Percentiles rank a stretch among this genome's conserved stretches.
These are phyloP conservation scores for Juglanconis sp. DNA, from an alignment of 2,329 filamentous ascomycete genomes.

Conservation along the genomic window DNA sequence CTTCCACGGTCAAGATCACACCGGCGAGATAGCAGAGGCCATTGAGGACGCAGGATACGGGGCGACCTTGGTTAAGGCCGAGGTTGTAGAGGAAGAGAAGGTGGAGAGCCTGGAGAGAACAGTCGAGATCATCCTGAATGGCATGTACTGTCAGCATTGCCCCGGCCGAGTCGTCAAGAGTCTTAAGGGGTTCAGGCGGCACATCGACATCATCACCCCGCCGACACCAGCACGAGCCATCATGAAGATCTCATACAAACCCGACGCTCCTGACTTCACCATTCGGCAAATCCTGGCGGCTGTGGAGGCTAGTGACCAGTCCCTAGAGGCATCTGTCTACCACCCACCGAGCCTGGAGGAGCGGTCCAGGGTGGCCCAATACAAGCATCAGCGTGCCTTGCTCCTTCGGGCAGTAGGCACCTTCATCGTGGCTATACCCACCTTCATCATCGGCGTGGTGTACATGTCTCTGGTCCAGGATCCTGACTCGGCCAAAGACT, in stretches of 20 bases:
- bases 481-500: conserved; percentile 55
- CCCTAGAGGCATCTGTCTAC: conserved; percentile 67
- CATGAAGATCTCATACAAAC: conserved; percentile 67
- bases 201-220: conserved; percentile 50
- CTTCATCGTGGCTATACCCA: conserved; percentile 69
- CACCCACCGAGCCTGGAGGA: conserved; percentile 83
- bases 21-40: conserved; percentile 46
- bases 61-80: conserved; percentile 52
- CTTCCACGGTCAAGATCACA: conserved; percentile 44
- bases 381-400: conserved; percentile 65
- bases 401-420: conserved; percentile 69
- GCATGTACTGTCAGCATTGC: conserved; percentile 74
- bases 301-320: conserved; percentile 63
- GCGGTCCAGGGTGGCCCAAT: conserved; percentile 69
- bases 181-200: conserved; percentile 49
- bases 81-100: conserved; percentile 32
- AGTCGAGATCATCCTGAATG: conserved; percentile 64
- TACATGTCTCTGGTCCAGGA: conserved; percentile 79
- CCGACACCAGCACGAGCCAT: conserved; percentile 63
- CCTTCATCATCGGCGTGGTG: conserved; percentile 82
- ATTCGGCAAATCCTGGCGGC: conserved; percentile 69
- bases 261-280: conserved; percentile 66
- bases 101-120: conserved; percentile 42
- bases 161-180: conserved; percentile 55
- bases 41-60: conserved; percentile 67